phyloP scores from a whole-genome alignment of 2,329 filamentous ascomycete species.

The Ramularia endophylla region DNA sequence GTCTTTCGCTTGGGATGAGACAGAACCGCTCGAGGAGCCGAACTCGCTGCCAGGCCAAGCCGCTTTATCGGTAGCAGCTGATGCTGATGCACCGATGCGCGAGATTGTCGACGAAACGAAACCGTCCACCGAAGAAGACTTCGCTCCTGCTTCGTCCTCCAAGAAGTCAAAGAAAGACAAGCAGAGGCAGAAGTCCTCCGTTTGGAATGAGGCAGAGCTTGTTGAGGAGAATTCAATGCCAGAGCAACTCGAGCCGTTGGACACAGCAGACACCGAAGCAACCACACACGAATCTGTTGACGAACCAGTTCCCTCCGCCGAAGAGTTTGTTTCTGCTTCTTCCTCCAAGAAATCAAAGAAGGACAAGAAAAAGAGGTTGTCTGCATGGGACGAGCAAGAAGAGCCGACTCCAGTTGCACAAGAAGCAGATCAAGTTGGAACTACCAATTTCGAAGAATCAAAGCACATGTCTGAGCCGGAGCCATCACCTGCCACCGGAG shows the following conservation, averaged over 20 bases:
- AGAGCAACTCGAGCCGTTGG: background rate
- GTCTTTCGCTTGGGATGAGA: constrained; percentile 6
- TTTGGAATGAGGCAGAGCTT: constrained; percentile 5
- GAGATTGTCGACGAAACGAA: too few relatives aligned
- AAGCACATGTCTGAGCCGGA: too few relatives aligned
- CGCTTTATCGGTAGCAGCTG: too few relatives aligned
- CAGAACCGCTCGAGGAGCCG: background rate
- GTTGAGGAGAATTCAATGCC: background rate
- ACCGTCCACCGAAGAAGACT: constrained; percentile 1
- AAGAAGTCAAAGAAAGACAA: constrained; percentile 37
- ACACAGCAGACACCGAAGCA: background rate
- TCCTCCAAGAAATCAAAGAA: too few relatives aligned
- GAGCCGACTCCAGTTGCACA: too few relatives aligned
- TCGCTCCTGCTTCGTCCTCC: constrained; percentile 2
- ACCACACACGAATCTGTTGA: background rate
- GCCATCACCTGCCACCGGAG: background rate
- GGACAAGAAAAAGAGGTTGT: constrained; percentile 9
- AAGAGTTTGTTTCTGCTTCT: too few relatives aligned
- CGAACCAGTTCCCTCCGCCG: too few relatives aligned
- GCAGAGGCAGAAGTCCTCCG: constrained; percentile 29
- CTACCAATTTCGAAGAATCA: too few relatives aligned
- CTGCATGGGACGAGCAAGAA: background rate
- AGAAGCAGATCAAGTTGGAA: too few relatives aligned
- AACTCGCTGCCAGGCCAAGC: too few relatives aligned
- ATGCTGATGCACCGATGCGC: too few relatives aligned